phyloP scores from a whole-genome alignment of 129 eudicot species.

The Dittrichia graveolens region DNA sequence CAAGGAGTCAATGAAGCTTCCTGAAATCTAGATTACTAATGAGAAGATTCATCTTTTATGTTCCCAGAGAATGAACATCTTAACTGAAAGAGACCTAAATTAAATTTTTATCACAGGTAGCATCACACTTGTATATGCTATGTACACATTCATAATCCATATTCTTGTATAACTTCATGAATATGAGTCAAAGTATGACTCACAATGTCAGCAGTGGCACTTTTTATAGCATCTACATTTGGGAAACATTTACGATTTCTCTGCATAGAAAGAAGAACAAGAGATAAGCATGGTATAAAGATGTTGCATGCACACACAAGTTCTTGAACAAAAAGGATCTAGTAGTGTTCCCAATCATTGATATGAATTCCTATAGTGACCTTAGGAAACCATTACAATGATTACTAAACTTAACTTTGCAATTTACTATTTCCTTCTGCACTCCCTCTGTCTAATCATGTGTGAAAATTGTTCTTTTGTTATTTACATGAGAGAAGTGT shows the following conservation, averaged over 20 bases:
- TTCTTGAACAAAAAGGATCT: neutral
- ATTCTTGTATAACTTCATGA: neutral
- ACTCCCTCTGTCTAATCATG: constrained; percentile 19
- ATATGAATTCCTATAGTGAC: constrained; percentile 4
- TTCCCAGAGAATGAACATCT: no score
- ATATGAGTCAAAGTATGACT: constrained; percentile 37
- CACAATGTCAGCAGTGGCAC: constrained; percentile 97
- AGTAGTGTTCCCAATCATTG: neutral
- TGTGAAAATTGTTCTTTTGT: neutral
- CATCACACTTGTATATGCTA: no score
- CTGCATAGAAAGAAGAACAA: constrained; percentile 44
- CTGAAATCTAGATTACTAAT: no score
- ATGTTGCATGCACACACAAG: constrained; percentile 5
- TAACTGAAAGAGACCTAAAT: no score
- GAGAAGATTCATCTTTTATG: no score
- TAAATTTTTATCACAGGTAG: no score
- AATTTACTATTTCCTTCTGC: no score
- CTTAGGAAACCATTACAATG: neutral
- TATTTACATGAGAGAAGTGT: no score
- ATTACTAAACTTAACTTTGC: no score
- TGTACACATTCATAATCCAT: no score
- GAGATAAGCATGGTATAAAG: constrained; percentile 14
- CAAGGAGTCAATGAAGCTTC: no score
- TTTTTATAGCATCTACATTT: constrained; percentile 82
- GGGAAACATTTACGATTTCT: constrained; percentile 89